Base-by-base conservation (phyloP, 257 asterid species). In the Forsythia viridissima region DNA sequence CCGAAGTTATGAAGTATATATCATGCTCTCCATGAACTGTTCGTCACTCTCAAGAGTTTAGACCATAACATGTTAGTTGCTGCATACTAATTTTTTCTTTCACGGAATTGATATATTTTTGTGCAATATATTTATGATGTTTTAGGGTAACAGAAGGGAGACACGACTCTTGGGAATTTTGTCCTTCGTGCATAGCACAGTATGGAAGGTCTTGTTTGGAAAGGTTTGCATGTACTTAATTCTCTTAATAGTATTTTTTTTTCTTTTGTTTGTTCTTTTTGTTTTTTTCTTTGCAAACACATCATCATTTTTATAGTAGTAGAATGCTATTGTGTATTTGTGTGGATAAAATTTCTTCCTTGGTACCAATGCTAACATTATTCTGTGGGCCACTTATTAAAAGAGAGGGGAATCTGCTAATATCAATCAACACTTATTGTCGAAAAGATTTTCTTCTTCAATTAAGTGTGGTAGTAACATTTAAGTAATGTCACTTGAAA, bases 201-300 rank as follows among this genome's bases (percentile, higher is more conserved):
- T 93, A 71, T 93, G 98, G 98, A 93, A 93, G 85, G 94, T 90
- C 84, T 87, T 93, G 84, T 91, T 93, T 79, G 98, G 98, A 80
- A 92, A 92, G 96, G 97, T 92, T 77, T 9, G 86, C n/a, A 18
- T 3, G 39, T 61, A 69, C 68, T 70, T 67, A 42, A 18, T 18
- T 75, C 82, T 63, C 65, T 44, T 42, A 24, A 10, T 9, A 20
- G 8, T 16, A 4, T 13, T 20, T n/a, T 38, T 9, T 46, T 36
- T 72, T 8, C 20, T 20, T 30, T 1, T 6, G 30, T 20, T 18
- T 51, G 4, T 70, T 38, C 18, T 38, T 5, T 66, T 39, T 72
- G 9, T 44, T 12, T 6, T 42, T n/a, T 16, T 51, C 3, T 66
- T 69, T 38, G 57, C 8, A 21, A n/a, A 34, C 4, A 43, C 8